These are phyloP conservation scores for Suhomyces coccinellae DNA, from an alignment of 1,139 yeast species.

Conservation along the genomic window DNA sequence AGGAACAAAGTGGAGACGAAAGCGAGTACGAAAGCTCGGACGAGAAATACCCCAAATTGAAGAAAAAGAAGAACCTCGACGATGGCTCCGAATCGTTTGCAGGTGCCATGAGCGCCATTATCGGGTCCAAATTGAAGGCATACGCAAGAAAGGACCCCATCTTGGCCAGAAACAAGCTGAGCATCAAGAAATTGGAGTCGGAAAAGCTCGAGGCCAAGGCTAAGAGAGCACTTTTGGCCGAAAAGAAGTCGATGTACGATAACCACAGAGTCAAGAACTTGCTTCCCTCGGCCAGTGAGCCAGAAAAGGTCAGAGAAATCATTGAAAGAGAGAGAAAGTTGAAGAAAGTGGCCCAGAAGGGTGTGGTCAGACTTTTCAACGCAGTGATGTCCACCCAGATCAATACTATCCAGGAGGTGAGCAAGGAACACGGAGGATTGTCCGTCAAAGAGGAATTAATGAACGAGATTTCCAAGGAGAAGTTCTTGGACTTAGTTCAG, in stretches of 20 bases:
- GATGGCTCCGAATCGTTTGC: constrained; percentile 79
- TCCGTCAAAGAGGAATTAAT: constrained; percentile 61
- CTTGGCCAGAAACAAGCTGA: constrained; percentile 71
- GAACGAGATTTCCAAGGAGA: constrained; percentile 84
- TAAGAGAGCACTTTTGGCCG: constrained; percentile 64
- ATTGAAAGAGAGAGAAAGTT: constrained; percentile 71
- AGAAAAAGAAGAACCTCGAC: constrained; percentile 55
- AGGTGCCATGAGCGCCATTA: constrained; percentile 77
- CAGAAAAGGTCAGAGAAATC: constrained; percentile 52
- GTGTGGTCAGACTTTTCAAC: constrained; percentile 89
- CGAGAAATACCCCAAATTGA: constrained; percentile 49
- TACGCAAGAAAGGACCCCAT: constrained; percentile 89
- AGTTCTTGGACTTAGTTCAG: constrained; percentile 83
- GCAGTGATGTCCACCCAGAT: constrained; percentile 86
- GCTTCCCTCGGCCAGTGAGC: constrained; percentile 59
- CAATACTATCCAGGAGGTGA: constrained; percentile 47
- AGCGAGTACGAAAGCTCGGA: constrained; percentile 24
- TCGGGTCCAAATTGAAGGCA: constrained; percentile 84
- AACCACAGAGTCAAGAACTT: constrained; percentile 67
- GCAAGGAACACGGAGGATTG: constrained; percentile 36
- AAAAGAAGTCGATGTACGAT: constrained; percentile 68
- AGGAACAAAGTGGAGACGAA: constrained; percentile 17
- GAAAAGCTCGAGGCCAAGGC: constrained; percentile 87
- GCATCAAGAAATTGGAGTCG: constrained; percentile 71
- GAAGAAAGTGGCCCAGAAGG: constrained; percentile 87